phyloP scores from a whole-genome alignment of 139 green algal genomes.

The Ettlia oleoabundans region DNA sequence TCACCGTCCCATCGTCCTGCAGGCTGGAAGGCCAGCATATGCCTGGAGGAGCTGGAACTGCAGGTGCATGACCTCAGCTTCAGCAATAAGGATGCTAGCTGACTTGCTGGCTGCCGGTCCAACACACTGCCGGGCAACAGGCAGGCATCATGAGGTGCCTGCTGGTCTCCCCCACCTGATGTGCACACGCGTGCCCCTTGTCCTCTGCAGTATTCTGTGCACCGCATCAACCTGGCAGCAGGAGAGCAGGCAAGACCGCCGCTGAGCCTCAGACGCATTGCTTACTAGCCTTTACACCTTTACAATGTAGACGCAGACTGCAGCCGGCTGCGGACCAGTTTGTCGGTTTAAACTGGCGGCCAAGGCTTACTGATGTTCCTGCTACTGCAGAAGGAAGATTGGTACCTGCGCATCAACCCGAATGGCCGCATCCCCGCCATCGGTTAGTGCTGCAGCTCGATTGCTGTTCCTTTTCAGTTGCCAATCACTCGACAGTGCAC shows the following conservation, averaged over 20 bases:
- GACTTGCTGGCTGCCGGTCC: too few species aligned
- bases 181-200: not conserved
- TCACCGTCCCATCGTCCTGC: too few species aligned
- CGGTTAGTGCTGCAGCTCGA: slow-evolving; percentile 3
- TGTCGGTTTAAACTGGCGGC: too few species aligned
- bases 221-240: slow-evolving; percentile 38
- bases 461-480: not conserved
- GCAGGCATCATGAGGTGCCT: too few species aligned
- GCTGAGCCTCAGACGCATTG: too few species aligned
- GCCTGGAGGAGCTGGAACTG: slow-evolving; percentile 52
- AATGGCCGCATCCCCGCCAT: slow-evolving; percentile 62
- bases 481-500: not conserved
- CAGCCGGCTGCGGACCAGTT: too few species aligned
- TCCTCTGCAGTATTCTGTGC: slow-evolving; percentile 40
- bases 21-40: slow-evolving; percentile 58
- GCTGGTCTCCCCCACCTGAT: too few species aligned
- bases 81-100: not conserved
- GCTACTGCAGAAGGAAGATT: slow-evolving; percentile 64
- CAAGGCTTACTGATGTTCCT: too few species aligned
- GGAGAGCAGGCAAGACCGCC: too few species aligned
- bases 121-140: too few species aligned
- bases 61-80: not conserved
- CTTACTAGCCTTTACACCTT: too few species aligned
- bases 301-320: too few species aligned
- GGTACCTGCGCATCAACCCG: slow-evolving; percentile 60